phyloP scores from a whole-genome alignment of 1,284 basidiomycete species.

The Wallemia ichthyophaga region DNA sequence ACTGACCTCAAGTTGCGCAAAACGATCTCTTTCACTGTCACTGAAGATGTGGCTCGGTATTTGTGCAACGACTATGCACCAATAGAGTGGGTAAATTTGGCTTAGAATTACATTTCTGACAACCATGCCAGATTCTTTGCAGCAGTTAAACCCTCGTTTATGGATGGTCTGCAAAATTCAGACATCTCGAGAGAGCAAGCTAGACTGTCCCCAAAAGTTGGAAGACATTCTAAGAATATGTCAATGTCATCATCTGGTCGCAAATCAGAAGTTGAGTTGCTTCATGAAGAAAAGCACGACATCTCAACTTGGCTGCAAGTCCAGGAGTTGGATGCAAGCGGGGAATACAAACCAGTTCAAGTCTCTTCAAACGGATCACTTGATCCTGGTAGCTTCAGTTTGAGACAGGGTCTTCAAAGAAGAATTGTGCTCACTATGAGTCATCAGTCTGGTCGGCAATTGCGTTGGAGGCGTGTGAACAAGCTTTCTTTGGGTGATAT shows the following conservation, averaged over 20 bases:
- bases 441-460: constrained; percentile 62
- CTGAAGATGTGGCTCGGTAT: constrained; percentile 38
- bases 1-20: constrained; percentile 51
- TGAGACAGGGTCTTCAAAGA: constrained; percentile 79
- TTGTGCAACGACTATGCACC: constrained; percentile 43
- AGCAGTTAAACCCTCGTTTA: constrained; percentile 39
- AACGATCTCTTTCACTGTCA: constrained; percentile 43
- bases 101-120: background rate
- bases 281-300: constrained; percentile 65
- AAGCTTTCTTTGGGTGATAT: constrained; percentile 52
- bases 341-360: constrained; percentile 52
- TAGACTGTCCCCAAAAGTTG: constrained; percentile 5
- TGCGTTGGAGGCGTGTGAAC: constrained; percentile 54
- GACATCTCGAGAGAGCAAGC: constrained; percentile 54
- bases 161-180: constrained; percentile 66
- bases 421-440: constrained; percentile 42
- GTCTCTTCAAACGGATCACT: constrained; percentile 45
- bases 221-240: constrained; percentile 7
- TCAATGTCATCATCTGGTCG: constrained; percentile 27
- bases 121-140: constrained; percentile 34
- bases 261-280: constrained; percentile 66
- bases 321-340: constrained; percentile 54
- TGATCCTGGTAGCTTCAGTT: constrained; percentile 57
- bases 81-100: constrained; percentile 22
- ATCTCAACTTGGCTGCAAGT: constrained; percentile 60